Evolutionary conservation across 306 rosid genomes (phyloP).

Genomic region (Rosa lucieae): DNA sequence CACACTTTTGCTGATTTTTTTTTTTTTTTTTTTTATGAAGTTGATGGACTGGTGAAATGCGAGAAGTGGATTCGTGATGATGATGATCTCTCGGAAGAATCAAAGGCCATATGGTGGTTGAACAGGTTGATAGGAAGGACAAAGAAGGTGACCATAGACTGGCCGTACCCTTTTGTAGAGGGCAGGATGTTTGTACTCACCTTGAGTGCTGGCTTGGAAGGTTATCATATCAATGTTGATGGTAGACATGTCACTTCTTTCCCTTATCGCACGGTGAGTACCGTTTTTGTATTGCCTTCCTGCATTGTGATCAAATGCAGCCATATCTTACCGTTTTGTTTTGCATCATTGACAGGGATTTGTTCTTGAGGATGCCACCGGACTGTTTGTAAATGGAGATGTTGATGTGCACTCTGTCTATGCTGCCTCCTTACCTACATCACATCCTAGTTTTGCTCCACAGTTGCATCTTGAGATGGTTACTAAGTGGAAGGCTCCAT

Average conservation of each 20-base stretch:
- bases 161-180: conserved; percentile 96
- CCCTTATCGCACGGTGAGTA: conserved; percentile 88
- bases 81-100: conserved; percentile 69
- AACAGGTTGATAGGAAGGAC: conserved; percentile 82
- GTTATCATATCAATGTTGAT: conserved; percentile 85
- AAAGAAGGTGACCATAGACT: conserved; percentile 66
- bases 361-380: conserved; percentile 96
- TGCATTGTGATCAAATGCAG: not conserved
- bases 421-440: conserved; percentile 81
- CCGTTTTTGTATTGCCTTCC: conserved; percentile 21
- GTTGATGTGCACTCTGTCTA: conserved; percentile 77
- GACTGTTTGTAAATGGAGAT: conserved; percentile 77
- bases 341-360: conserved; percentile 63
- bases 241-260: conserved; percentile 90
- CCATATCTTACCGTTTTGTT: not conserved
- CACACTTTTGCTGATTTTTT: conserved; percentile 38
- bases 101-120: conserved; percentile 86
- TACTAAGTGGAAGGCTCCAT: conserved; percentile 77
- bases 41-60: conserved; percentile 91
- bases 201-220: conserved; percentile 89
- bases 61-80: conserved; percentile 97
- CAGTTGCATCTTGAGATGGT: conserved; percentile 80
- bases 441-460: conserved; percentile 90
- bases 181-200: conserved; percentile 86
- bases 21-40: conserved; percentile 46